Evolutionary conservation across 2,329 filamentous ascomycete genomes (phyloP), one percentile per base, ranked within the genome.

Genomic region (Cadophora malorum): DNA sequence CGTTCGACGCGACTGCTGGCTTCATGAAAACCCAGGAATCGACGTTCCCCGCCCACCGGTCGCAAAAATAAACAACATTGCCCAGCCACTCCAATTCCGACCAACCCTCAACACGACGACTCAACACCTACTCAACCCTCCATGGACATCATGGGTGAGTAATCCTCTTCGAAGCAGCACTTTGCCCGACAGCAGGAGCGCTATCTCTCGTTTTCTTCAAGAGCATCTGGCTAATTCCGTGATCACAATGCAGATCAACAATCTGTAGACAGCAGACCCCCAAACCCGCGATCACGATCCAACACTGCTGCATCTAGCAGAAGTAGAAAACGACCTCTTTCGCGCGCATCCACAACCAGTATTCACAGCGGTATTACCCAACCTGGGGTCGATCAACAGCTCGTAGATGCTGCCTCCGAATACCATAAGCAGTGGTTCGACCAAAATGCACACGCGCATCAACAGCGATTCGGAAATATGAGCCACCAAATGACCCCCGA

Each of bases 401-500:
- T 73, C n/a, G 66, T 69, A 25, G 71, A 75, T 47, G 67, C 68
- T 41, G 64, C 71, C 14, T 59, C 68, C 16, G 74, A 76, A 31
- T 74, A 74, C 59, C 74, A 73, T 6, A 75, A 74, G 60, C 75
- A 78, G 69, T 78, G 77, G 76, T 78, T 75, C 70, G 74, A 78
- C 35, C 70, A 72, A 14, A 74, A 73, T 67, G 50, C 72, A 12
- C 75, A 76, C 45, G 63, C 70, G 50, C 74, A 76, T 64, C 75
- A 76, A 58, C 72, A 76, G 53, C 72, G 74, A 65, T 77, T 77
- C 38, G 72, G 67, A 33, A 69, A 61, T 49, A 72, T 75, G 35
- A 70, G 71, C 49, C 73, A 78, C 50, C 74, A 77, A 64, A 82
- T 89, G 80, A 83, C 85, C 3, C 79, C 85, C 28, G 87, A 89